A percentile compares a stretch with the other conserved stretches of the same genome.
These are phyloP conservation scores for Tetradesmus obliquus DNA, from an alignment of 139 green algal genomes.

Conservation along the genomic window DNA sequence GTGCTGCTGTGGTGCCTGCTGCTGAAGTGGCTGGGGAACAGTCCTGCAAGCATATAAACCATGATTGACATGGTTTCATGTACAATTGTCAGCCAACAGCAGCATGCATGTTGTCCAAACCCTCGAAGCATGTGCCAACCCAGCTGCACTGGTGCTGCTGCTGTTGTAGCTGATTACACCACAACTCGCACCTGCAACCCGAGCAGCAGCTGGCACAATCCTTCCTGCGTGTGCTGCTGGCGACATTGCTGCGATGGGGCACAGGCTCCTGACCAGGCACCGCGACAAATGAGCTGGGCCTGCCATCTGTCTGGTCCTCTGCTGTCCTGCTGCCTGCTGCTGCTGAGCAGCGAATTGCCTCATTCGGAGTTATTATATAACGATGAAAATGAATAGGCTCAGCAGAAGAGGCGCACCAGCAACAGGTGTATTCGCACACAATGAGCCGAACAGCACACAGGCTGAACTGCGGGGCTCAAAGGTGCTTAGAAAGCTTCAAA, in stretches of 20 bases:
- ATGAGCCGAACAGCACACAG: not conserved
- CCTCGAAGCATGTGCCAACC: not conserved
- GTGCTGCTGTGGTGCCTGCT: slow-evolving; percentile 5
- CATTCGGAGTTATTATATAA: not conserved
- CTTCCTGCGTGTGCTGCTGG: not conserved
- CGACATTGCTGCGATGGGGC: not conserved
- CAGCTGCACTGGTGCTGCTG: not conserved
- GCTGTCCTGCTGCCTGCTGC: not conserved
- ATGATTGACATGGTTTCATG: too few relatives aligned
- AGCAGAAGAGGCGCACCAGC: not conserved
- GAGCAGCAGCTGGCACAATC: not conserved
- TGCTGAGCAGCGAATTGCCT: not conserved
- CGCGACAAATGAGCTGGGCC: slow-evolving; percentile 8
- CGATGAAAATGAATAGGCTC: not conserved
- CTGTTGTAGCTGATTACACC: not conserved
- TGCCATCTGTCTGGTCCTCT: slow-evolving; percentile 26
- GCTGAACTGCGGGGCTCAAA: not conserved
- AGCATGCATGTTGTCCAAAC: not conserved
- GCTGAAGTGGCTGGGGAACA: not conserved
- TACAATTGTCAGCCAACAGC: too few relatives aligned
- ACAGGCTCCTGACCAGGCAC: not conserved
- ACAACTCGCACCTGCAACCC: not conserved
- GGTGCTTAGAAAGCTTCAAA: not conserved
- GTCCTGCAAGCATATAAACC: not conserved
- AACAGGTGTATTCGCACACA: not conserved